Conservation (phyloP, 768 basidiomycete genomes). For the Podaxis sp. region DNA sequence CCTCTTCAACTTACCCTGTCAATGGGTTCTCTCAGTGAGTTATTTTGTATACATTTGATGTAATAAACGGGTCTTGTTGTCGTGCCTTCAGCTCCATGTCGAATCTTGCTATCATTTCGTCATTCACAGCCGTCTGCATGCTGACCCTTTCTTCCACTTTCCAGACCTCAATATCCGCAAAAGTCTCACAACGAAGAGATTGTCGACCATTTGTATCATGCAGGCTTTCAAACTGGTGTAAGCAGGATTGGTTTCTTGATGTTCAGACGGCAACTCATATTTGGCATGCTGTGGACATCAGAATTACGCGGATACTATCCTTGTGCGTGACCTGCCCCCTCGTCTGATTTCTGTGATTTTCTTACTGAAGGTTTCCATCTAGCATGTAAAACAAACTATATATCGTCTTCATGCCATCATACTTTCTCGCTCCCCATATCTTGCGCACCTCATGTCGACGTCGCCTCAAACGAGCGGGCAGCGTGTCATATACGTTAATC, state of each 20-base stretch:
- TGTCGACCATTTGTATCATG: slow-evolving; percentile 71
- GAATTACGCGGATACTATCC: slow-evolving; percentile 81
- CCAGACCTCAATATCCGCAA: slow-evolving; percentile 45
- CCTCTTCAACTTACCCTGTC: slow-evolving; percentile 37
- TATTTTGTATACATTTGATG: slow-evolving; percentile 1
- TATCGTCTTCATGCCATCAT: slow-evolving; percentile 84
- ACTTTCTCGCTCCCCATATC: slow-evolving; percentile 81
- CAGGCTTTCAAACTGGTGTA: slow-evolving; percentile 81
- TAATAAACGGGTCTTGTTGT: slow-evolving; percentile 1
- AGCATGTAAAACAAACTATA: slow-evolving; percentile 73
- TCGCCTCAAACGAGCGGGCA: slow-evolving; percentile 63
- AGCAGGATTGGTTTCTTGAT: slow-evolving; percentile 26
- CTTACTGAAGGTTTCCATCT: slow-evolving; percentile 12
- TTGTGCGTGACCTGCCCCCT: slow-evolving; percentile 42
- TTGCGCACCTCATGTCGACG: slow-evolving; percentile 85
- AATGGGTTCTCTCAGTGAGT: slow-evolving; percentile 66
- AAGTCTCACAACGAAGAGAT: slow-evolving; percentile 73
- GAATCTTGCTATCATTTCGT: slow-evolving; percentile 3
- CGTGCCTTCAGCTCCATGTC: background rate
- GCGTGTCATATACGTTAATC: slow-evolving; percentile 66
- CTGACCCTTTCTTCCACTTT: slow-evolving; percentile 13
- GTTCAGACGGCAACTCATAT: slow-evolving; percentile 13
- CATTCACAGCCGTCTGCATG: background rate
- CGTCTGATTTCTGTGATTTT: slow-evolving; percentile 1
- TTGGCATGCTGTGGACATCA: slow-evolving; percentile 23